Evolutionary conservation across 345 rosid species (phyloP).

Genomic region (Eucalyptus cloeziana): DNA sequence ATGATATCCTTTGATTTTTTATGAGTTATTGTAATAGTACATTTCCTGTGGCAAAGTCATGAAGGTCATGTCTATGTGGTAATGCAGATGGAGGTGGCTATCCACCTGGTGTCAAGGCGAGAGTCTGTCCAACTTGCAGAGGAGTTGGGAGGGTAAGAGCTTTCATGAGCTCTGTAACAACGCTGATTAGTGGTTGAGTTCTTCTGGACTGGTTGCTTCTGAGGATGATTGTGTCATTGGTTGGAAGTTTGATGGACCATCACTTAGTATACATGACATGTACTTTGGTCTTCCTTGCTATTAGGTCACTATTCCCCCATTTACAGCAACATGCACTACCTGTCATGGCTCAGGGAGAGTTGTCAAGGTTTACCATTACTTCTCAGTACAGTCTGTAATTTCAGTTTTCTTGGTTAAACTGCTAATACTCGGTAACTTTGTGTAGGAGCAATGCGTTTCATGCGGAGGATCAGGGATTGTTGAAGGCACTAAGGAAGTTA

Average conservation of each 20-base stretch:
- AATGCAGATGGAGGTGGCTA: constrained; percentile 75
- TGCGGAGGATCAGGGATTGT: constrained; percentile 77
- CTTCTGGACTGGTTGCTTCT: neutral
- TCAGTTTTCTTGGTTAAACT: neutral
- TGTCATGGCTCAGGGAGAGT: constrained; percentile 68
- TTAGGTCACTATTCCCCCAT: constrained; percentile 91
- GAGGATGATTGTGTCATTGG: neutral
- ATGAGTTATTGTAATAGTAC: neutral
- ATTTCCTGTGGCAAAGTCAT: neutral
- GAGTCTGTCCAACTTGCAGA: constrained; percentile 64
- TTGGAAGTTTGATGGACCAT: neutral
- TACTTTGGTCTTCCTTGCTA: neutral
- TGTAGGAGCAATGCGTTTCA: constrained; percentile 54
- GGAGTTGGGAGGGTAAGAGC: constrained; percentile 78
- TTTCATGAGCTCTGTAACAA: neutral
- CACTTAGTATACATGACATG: neutral
- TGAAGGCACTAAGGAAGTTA: constrained; percentile 62
- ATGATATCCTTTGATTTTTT: neutral
- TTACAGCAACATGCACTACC: constrained; percentile 63
- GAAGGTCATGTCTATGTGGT: neutral
- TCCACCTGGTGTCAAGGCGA: constrained; percentile 44
- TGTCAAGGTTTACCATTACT: constrained; percentile 40
- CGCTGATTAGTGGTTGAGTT: neutral
- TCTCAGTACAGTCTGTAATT: neutral
- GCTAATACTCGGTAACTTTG: neutral